Evolutionary conservation across 2,329 filamentous ascomycete species (phyloP), one percentile per base, ranked within the genome.

Genomic region (Tolypocladium ophioglossoides): DNA sequence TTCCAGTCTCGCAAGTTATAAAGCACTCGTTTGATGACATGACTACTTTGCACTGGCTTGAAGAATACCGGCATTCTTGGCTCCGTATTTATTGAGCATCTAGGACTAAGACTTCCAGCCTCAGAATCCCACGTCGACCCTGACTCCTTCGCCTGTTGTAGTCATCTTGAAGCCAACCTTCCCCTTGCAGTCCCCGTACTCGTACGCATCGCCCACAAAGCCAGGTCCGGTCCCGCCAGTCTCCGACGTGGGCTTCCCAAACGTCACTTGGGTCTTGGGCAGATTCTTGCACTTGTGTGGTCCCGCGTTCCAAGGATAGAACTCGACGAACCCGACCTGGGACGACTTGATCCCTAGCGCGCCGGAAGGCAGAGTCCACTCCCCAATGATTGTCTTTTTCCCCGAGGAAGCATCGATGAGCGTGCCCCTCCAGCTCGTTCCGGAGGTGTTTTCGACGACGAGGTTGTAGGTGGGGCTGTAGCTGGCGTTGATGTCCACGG

Each of bases 391-490:
- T 7, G 22, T 34, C 7, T 18, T 12, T 10, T 49, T 38, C 4
- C 57, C 57, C 18, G 57, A 58, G 1, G 24, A 54, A 12, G 51
- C 37, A 50, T 63, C 57, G 35, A 57, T 50, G 14, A 60, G 30
- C 2, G 54, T 58, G 7, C 62, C 62, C 41, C 37, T 51, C 62
- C 62, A 64, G 8, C 52, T 62, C 1, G 51, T 56, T 1, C 50
- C 55, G 6, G 46, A 41, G 5, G 44, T 52, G 24, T 58, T 57
- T 54, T 57, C 55, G 37, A 63, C 51, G 34, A 56, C 39, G 10
- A 58, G 32, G 53, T 62, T 55, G 32, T 57, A 63, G 10, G 52
- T 57, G 39, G 57, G 38, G 22, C 18, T 40, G 51, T 63, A 64
- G 41, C 53, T 39, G 14, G 52, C 54, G 11, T 32, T 24, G 9